phyloP scores from a whole-genome alignment of 2,329 filamentous ascomycete genomes.

The Zelopaecilomyces penicillatus region DNA sequence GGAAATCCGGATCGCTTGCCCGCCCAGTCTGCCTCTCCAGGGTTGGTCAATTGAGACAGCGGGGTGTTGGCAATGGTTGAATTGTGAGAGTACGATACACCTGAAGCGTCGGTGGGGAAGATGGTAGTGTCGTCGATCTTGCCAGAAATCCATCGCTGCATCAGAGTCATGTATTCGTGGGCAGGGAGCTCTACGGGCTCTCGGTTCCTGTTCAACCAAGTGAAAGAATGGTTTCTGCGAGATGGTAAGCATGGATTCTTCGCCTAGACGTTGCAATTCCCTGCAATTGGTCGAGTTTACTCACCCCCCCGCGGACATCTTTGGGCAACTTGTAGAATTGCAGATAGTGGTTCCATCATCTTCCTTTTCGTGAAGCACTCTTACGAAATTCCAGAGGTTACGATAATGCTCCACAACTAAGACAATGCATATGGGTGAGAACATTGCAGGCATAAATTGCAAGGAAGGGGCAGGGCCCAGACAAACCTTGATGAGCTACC shows the following conservation, averaged over 20 bases:
- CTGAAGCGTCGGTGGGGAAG: slow-evolving; percentile 78
- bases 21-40: slow-evolving; percentile 64
- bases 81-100: slow-evolving; percentile 57
- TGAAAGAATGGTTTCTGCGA: slow-evolving; percentile 79
- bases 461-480: slow-evolving; percentile 11
- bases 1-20: slow-evolving; percentile 92
- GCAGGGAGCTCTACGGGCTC: slow-evolving; percentile 89
- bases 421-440: slow-evolving; percentile 4
- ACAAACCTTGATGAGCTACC: slow-evolving; percentile 84
- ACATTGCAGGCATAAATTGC: not conserved
- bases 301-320: slow-evolving; percentile 90
- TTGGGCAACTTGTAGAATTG: slow-evolving; percentile 74
- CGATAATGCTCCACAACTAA: slow-evolving; percentile 88
- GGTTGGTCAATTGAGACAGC: slow-evolving; percentile 53
- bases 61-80: slow-evolving; percentile 50
- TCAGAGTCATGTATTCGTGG: slow-evolving; percentile 86
- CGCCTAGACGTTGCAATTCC: not conserved
- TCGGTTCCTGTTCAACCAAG: slow-evolving; percentile 83
- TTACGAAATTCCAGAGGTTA: slow-evolving; percentile 80
- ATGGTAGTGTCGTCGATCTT: slow-evolving; percentile 86
- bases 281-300: slow-evolving; percentile 28
- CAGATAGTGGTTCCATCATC: slow-evolving; percentile 71
- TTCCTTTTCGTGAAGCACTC: slow-evolving; percentile 80
- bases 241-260: not conserved
- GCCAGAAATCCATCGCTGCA: slow-evolving; percentile 94